Base-by-base conservation (phyloP, 331 rosid species). In the Stylosanthes scabra region DNA sequence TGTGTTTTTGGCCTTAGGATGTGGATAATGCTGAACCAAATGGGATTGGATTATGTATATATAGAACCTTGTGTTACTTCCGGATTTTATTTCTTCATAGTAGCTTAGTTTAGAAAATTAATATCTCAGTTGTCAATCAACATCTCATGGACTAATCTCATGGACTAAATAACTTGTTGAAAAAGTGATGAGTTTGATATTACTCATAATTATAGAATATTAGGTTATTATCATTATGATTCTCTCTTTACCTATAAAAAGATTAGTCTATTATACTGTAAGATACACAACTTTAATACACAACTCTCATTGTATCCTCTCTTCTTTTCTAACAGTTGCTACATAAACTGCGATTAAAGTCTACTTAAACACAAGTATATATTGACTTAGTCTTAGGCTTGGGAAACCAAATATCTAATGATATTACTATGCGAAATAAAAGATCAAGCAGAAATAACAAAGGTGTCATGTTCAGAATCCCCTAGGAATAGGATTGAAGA, bases 1-100 rank as follows among this genome's bases (percentile, higher is more conserved):
- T 71, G 10, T 62, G n/a, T 74, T 51, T 11, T 51, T 11, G 72
- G 75, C 87, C 84, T 75, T 72, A 27, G 44, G 44, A 60, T 75
- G 68, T 72, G 54, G 83, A 81, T 60, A 74, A 64, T 14, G 49
- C 39, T 34, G 37, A 75, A 63, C 40, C 6, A 59, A 61, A 63
- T 71, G 12, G 66, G 27, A 50, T 57, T 77, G 11, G 11, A 58
- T 45, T 78, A 58, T 83, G 72, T 83, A 83, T 59, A 11, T 31
- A 45, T 9, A 12, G 54, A 11, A 34, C 39, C 6, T 3, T 64
- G 28, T 45, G 71, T 11, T 41, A 54, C 73, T 59, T 9, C 13
- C 5, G 69, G 66, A 39, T 64, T 61, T 60, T 29, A 42, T 42
- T 28, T 28, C 49, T 68, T 51, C 15, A 9, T 11, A 16, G 55